Evolutionary conservation across 2,329 filamentous ascomycete species (phyloP).

Genomic region (Hymenoscyphus occultus): DNA sequence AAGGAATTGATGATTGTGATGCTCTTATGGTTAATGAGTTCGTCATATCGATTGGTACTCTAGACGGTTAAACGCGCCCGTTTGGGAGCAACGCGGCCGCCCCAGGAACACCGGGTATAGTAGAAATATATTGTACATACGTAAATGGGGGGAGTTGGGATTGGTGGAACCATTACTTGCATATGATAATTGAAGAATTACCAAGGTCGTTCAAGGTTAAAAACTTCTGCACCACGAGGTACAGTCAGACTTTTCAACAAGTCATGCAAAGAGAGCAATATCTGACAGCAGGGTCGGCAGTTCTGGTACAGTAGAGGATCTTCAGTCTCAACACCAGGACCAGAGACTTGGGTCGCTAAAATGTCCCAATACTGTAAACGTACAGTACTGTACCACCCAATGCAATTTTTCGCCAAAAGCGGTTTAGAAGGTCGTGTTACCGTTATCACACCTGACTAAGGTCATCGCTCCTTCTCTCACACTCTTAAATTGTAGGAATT

Average conservation of each 20-base stretch:
- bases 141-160: not conserved
- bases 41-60: not conserved
- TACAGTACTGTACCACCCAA: no score
- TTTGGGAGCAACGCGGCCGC: not conserved
- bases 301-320: not conserved
- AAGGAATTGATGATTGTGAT: not conserved
- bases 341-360: not conserved
- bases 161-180: not conserved
- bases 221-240: not conserved
- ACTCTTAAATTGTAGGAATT: slow-evolving; percentile 30
- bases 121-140: no score
- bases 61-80: not conserved
- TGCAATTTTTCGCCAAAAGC: no score
- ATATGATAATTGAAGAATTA: not conserved
- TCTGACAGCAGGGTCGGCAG: not conserved
- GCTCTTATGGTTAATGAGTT: not conserved
- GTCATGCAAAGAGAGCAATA: not conserved
- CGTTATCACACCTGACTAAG: no score
- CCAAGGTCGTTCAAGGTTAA: not conserved
- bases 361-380: not conserved
- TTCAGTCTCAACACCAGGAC: not conserved
- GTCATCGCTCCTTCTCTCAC: no score
- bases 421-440: no score
- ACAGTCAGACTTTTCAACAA: not conserved
- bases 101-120: not conserved